Evolutionary conservation across 179 eudicot genomes (phyloP).

Genomic region (Drosera spatulata): DNA sequence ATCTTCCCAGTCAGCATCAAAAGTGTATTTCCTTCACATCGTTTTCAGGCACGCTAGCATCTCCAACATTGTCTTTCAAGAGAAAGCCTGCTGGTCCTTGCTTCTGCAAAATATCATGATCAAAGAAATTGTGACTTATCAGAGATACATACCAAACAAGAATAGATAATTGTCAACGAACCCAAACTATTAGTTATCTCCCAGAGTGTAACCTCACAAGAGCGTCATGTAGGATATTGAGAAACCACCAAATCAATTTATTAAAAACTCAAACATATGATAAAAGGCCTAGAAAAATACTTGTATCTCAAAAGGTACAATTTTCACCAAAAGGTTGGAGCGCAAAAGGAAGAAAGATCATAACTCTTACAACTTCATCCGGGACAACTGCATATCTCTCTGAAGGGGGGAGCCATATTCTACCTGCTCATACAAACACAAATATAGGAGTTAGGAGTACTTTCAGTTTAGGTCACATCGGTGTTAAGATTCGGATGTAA

Average conservation of each 20-base stretch:
- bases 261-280: too few relatives aligned
- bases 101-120: constrained; percentile 15
- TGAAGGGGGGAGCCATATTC: constrained; percentile 14
- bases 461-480: neutral
- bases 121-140: neutral
- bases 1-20: neutral
- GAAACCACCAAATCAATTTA: too few relatives aligned
- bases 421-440: constrained; percentile 18
- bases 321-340: neutral
- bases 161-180: too few relatives aligned
- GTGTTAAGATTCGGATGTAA: neutral
- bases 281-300: too few relatives aligned
- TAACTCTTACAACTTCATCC: constrained; percentile 25
- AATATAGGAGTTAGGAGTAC: neutral
- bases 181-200: neutral
- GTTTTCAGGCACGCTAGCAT: constrained; percentile 56
- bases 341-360: neutral
- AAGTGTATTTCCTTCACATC: constrained; percentile 43
- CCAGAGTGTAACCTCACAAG: too few relatives aligned
- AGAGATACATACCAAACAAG: neutral
- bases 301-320: neutral
- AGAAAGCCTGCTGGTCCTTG: constrained; percentile 16
- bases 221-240: too few relatives aligned
- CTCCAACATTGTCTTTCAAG: constrained; percentile 25
- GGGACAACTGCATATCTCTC: constrained; percentile 44